Conservation (phyloP, 2,329 filamentous ascomycete species). For the Talaromyces sp. region DNA sequence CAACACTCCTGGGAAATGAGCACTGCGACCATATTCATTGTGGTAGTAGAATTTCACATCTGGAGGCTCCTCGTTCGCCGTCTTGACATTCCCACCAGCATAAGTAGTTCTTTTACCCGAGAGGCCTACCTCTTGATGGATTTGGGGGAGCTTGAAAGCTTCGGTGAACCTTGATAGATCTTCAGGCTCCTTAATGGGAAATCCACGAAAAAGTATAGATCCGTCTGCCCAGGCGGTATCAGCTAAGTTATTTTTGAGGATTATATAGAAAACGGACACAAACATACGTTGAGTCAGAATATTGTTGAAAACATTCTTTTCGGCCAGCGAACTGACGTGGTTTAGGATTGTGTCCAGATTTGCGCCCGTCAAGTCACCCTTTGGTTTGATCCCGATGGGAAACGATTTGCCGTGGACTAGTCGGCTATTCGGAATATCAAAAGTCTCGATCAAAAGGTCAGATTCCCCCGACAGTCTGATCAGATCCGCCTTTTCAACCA, state of each 20-base stretch:
- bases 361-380: background rate
- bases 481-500: background rate
- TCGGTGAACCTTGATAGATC: background rate
- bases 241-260: background rate
- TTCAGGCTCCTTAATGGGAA: background rate
- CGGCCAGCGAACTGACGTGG: background rate
- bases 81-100: background rate
- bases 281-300: background rate
- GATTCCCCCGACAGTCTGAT: background rate
- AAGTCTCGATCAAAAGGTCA: background rate
- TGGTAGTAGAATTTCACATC: background rate
- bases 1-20: background rate
- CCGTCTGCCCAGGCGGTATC: background rate
- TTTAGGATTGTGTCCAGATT: background rate
- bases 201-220: background rate
- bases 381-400: background rate
- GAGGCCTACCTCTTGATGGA: background rate
- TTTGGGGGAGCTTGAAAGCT: background rate
- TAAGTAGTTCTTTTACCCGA: background rate
- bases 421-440: background rate
- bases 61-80: background rate
- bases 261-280: background rate
- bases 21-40: background rate
- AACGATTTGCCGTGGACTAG: background rate
- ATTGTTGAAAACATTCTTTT: background rate